Percentiles rank a stretch among this genome's conserved stretches.
These are phyloP conservation scores for Aspergillus sp. DNA, from an alignment of 2,329 filamentous ascomycete genomes.

Conservation along the genomic window DNA sequence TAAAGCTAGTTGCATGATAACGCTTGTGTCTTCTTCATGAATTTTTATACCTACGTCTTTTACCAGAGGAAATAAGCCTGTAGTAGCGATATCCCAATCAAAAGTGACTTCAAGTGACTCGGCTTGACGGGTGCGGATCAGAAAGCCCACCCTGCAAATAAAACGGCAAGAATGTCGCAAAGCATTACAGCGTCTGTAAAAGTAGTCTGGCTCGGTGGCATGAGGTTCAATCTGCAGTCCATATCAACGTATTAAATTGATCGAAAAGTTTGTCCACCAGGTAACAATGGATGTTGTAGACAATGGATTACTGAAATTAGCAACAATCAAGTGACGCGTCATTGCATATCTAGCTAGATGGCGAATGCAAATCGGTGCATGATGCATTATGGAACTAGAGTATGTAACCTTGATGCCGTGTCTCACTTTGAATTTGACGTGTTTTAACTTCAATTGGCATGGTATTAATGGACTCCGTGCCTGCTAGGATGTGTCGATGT, in stretches of 20 bases:
- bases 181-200: too few species aligned
- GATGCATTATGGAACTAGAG: neutral
- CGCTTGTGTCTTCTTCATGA: slow-evolving; percentile 11
- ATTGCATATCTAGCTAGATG: neutral
- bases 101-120: slow-evolving; percentile 7
- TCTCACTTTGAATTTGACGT: too few species aligned
- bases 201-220: too few species aligned
- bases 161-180: neutral
- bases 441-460: too few species aligned
- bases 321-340: neutral
- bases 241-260: too few species aligned
- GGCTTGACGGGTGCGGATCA: neutral
- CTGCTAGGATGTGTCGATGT: neutral
- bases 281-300: too few species aligned
- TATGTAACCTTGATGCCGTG: too few species aligned
- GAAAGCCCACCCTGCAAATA: neutral
- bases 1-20: slow-evolving; percentile 6
- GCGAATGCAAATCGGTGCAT: neutral
- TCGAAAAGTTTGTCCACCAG: too few species aligned
- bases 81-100: slow-evolving; percentile 10
- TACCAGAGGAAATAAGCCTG: slow-evolving; percentile 2
- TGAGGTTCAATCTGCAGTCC: too few species aligned
- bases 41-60: slow-evolving; percentile 13
- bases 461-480: neutral
- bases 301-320: neutral